These are phyloP conservation scores for Globisporangium recalcitrans DNA, from an alignment of 352 stramenopile species.

Conservation along the genomic window DNA sequence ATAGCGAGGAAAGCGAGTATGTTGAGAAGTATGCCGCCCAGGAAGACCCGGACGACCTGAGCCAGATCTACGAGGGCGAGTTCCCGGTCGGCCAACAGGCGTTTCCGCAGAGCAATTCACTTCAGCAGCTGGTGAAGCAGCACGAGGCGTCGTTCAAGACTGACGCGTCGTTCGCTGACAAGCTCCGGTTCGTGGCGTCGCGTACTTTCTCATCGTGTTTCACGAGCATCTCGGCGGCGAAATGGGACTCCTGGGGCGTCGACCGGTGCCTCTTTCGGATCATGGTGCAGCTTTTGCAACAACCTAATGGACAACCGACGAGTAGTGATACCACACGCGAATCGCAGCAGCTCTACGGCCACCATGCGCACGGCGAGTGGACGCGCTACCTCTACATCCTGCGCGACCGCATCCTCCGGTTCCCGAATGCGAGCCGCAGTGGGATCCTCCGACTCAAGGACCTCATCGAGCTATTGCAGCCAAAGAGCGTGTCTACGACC, in stretches of 20 bases:
- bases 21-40: conserved; percentile 39
- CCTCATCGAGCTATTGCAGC: conserved; percentile 27
- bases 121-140: background rate
- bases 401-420: conserved; percentile 44
- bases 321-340: background rate
- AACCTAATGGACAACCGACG: background rate
- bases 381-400: conserved; percentile 53
- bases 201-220: conserved; percentile 52
- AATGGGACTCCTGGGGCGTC: conserved; percentile 42
- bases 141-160: background rate
- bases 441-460: conserved; percentile 31
- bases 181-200: conserved; percentile 32
- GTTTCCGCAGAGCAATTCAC: background rate
- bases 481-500: background rate
- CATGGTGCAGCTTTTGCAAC: conserved; percentile 23
- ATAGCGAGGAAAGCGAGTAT: conserved; percentile 11
- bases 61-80: conserved; percentile 51
- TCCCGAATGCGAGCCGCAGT: conserved; percentile 23
- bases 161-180: conserved; percentile 12
- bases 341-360: background rate
- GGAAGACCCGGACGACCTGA: conserved; percentile 59
- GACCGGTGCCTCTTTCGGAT: conserved; percentile 32
- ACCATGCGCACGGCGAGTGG: conserved; percentile 33
- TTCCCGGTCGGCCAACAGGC: background rate
- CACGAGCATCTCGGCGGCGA: conserved; percentile 34